Evolutionary conservation across 1,284 basidiomycete genomes (phyloP), one percentile per base, ranked within the genome.

Genomic region (Laetiporus sulphureus): DNA sequence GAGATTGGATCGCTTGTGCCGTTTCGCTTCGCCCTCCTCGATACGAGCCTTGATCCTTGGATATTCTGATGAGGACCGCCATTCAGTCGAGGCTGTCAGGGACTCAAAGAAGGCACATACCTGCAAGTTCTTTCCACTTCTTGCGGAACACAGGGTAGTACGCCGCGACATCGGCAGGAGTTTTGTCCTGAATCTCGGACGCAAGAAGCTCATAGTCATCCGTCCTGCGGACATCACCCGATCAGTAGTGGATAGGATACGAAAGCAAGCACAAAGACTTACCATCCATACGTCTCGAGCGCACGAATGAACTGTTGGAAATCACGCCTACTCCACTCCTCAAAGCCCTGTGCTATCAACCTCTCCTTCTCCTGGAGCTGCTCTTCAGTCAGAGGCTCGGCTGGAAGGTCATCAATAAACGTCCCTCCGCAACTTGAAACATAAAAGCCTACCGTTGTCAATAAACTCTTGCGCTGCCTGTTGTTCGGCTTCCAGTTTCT

Each of bases 301-400:
- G 83, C 91, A 40, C 79, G 75, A 36, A 97, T 76, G 57, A 98
- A 91, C 53, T 87, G 85, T 57, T 95, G 92, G 72, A 92, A 98
- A 60, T 98, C 93, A 33, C 91, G 78, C 49, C 90, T 75, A 58
- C 84, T 91, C 94, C 94, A 96, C 52, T 86, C 82, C 24, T 81
- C 77, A 66, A 96, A 96, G 12, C 93, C 92, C 44, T 85, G 71
- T 23, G 72, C 72, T n/a, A 83, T 77, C 25, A 88, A 77, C 34
- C 73, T 73, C 36, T 93, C 90, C 64, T 95, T 95, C 57, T 80
- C 71, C 5, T 75, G 75, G 47, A 77, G 66, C 57, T 97, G 93
- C 42, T 91, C 86, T 51, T 95, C 91, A 0, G 81, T 92, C 35
- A 97, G 68, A 1, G 89, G 86, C 52, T 89, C 89, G 15, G 92